Percentiles rank a stretch among this genome's conserved stretches.
Conservation (phyloP, 306 rosid species). For the Bauhinia variegata region DNA sequence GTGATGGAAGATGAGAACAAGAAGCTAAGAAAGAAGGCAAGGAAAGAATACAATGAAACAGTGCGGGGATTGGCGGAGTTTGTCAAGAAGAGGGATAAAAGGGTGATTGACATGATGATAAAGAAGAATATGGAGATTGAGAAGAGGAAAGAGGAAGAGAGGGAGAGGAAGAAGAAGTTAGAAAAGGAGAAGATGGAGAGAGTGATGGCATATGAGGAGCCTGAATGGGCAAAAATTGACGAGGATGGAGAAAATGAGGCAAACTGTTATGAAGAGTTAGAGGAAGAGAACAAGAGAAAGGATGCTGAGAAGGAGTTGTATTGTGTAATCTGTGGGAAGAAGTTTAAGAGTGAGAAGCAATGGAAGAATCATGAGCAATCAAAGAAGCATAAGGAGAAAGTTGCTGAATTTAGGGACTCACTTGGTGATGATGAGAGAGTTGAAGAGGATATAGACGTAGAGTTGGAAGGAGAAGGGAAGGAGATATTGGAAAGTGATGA, state of each 20-base stretch:
- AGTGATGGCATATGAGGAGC: constrained; percentile 74
- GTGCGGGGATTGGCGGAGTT: constrained; percentile 88
- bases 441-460: constrained; percentile 41
- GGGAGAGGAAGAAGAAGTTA: constrained; percentile 68
- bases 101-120: constrained; percentile 88
- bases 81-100: constrained; percentile 94
- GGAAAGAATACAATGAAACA: constrained; percentile 85
- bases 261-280: constrained; percentile 34
- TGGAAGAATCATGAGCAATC: constrained; percentile 99
- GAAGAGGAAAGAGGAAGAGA: constrained; percentile 73
- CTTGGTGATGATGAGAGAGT: constrained; percentile 50
- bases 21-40: constrained; percentile 86
- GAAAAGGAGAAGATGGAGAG: constrained; percentile 75
- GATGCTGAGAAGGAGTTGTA: constrained; percentile 64
- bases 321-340: constrained; percentile 93
- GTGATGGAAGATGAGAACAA: constrained; percentile 96
- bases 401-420: constrained; percentile 70
- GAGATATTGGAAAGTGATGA: constrained; percentile 38
- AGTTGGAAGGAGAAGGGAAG: constrained; percentile 38
- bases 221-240: constrained; percentile 72
- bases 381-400: constrained; percentile 90
- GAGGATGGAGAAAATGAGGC: constrained; percentile 45
- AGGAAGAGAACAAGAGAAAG: constrained; percentile 47
- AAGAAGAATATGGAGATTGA: constrained; percentile 72
- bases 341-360: constrained; percentile 98